Evolutionary conservation across 306 rosid species (phyloP).

Genomic region (Glycine soja): DNA sequence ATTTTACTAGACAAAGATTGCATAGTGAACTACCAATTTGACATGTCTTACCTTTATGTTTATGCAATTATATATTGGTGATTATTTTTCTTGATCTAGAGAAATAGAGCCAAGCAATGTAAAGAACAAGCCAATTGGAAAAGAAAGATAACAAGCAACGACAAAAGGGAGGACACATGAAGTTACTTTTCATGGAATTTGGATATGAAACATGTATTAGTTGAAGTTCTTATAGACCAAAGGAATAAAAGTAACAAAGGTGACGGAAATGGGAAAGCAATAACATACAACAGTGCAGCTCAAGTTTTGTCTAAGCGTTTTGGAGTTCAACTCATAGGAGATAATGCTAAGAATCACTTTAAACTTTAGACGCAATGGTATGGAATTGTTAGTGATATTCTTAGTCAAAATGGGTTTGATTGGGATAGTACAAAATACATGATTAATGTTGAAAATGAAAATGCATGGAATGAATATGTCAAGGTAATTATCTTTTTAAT

Average conservation of each 20-base stretch:
- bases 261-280: neutral
- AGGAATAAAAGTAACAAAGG: neutral
- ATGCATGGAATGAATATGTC: conserved; percentile 10
- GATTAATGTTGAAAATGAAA: neutral
- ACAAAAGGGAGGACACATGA: too few species aligned
- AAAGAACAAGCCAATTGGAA: too few species aligned
- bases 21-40: too few species aligned
- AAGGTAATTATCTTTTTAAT: neutral
- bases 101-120: too few species aligned
- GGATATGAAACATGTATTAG: too few species aligned
- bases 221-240: neutral
- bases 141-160: too few species aligned
- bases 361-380: neutral
- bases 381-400: conserved; percentile 6
- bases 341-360: neutral
- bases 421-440: neutral
- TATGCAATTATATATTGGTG: too few species aligned
- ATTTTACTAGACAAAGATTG: too few species aligned
- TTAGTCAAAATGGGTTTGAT: conserved; percentile 5
- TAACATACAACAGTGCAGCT: neutral
- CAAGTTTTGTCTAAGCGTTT: neutral
- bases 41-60: too few species aligned
- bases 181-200: neutral
- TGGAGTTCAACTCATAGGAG: neutral
- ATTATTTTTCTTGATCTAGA: too few species aligned